Evolutionary conservation across 495 filamentous ascomycete genomes (phyloP), one percentile per base, ranked within the genome.

Genomic region (Halenospora varia): DNA sequence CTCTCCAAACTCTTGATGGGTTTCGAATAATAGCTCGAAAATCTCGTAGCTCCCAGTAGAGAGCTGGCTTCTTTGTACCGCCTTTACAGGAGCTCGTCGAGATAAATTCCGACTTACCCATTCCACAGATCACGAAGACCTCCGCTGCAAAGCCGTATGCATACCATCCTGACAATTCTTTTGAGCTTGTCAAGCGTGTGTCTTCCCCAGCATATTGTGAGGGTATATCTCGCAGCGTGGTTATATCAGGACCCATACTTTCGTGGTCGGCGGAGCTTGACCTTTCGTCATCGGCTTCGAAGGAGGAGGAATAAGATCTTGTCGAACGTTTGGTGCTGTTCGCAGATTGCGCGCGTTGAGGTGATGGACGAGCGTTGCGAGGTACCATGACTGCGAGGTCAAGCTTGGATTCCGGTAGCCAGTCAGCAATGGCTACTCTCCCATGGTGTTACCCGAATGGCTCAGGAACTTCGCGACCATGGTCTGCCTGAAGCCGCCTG

Each of bases 81-180:
- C n/a, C n/a, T n/a, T n/a, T n/a, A n/a, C n/a, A n/a, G n/a, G n/a
- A n/a, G n/a, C n/a, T n/a, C n/a, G 22, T 55, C 40, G 20, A 46
- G 11, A 48, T 4, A 40, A 9, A 56, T 22, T 24, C 52, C 10
- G 22, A 59, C 66, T 54, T 39, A 68, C 66, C 79, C 77, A 78
- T 78, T 84, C 92, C 93, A 69, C 94, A 98, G 40, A 98, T 88
- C 11, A 96, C 89, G 67, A 96, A 98, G 42, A 96, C 92, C 71
- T 98, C 94, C n/a, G 93, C 90, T 18, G 94, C 94, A 81, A 92
- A 98, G 46, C 86, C 89, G 77, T 98, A 97, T 60, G 88, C 88
- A 71, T 96, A 97, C 90, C 93, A 98, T 53, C 94, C 94, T 10
- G 82, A 80, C 26, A 97, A 81, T 76, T 98, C 94, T 68, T 88